Evolutionary conservation across 441 rosid species (phyloP), one percentile per base, ranked within the genome.

Genomic region (Mallotus repandus): DNA sequence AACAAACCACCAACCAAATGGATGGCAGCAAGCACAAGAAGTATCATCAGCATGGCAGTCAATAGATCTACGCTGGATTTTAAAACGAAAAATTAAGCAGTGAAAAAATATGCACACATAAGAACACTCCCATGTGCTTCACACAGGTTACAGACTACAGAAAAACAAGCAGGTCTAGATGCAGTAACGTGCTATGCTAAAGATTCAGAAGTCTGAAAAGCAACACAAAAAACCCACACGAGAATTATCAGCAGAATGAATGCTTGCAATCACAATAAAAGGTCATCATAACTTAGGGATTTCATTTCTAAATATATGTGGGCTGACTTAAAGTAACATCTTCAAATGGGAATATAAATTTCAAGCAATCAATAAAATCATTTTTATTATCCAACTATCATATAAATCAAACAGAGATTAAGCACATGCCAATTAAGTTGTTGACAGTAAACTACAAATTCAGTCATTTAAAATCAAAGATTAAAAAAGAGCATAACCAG

Each of bases 201-300:
- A 70, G 16, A 16, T 29, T 60, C 9, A 60, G 29, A 8, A 16
- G 18, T 1, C 45, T 14, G 46, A 21, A 64, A 43, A 16, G 29
- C 9, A 2, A 10, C 15, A 22, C 14, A 43, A 4, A 9, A 67
- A 50, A 9, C 0, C 14, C 18, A 72, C n/a, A 38, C 18, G 22
- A 38, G 38, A 25, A 15, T 46, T 16, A 16, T 18, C 65, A 70
- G 14, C 43, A 16, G 43, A 22, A 64, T 41, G 16, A 54, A 69
- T 70, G 15, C 16, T 45, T 45, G 35, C 73, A 68, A 69, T 69
- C 54, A 29, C 41, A 70, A 43, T 22, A 22, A 10, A 70, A 32
- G 55, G 73, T 52, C 21, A 46, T 11, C 49, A 16, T 25, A 15
- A 3, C 22, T 19, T 25, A 35, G 19, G 46, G 21, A 35, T 69